Evolutionary conservation across 352 stramenopile species (phyloP), one percentile per base, ranked within the genome.

Genomic region (Globisporangium radiosum): DNA sequence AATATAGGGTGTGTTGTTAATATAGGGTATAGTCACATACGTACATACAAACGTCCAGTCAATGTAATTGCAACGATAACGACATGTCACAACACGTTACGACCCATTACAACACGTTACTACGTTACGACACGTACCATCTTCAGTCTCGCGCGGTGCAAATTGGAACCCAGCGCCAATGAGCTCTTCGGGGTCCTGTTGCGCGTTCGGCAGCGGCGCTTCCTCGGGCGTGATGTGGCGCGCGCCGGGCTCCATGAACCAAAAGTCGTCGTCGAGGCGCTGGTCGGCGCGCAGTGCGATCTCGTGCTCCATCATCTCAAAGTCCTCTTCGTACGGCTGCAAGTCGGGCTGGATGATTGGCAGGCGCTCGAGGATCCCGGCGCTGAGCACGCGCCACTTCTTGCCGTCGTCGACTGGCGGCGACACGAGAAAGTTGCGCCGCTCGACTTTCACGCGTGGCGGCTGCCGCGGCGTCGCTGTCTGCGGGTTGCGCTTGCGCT

Each of bases 181-280:
- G 47, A 88, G 68, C 49, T 91, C 80, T 48, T 92, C 81, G 1
- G 77, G 70, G 56, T 91, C 73, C 7, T 87, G 70, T 51, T 72
- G 61, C 37, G 71, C 81, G 44, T 84, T 80, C 11, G 81, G 79
- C 68, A 69, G 72, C 57, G 80, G 78, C 5, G 78, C 81, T 59
- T 94, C 84, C 56, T 94, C 84, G 2, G 84, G 81, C 60, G 73
- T 80, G 55, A 91, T 84, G 63, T 94, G 77, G 53, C 63, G 76
- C 39, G 78, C 64, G 3, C 84, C 84, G 1, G 84, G 78, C 60
- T 94, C 84, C 72, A 87, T 87, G 69, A 89, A 90, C 84, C 84
- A 94, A 57, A 94, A 94, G 50, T 87, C 81, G 43, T 92, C 79
- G 47, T 90, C 81, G 39, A 94, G 50, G 47, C 84, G 71, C 80